Conservation (phyloP, 2,329 filamentous ascomycete genomes). For the Conoideocrella luteorostrata region DNA sequence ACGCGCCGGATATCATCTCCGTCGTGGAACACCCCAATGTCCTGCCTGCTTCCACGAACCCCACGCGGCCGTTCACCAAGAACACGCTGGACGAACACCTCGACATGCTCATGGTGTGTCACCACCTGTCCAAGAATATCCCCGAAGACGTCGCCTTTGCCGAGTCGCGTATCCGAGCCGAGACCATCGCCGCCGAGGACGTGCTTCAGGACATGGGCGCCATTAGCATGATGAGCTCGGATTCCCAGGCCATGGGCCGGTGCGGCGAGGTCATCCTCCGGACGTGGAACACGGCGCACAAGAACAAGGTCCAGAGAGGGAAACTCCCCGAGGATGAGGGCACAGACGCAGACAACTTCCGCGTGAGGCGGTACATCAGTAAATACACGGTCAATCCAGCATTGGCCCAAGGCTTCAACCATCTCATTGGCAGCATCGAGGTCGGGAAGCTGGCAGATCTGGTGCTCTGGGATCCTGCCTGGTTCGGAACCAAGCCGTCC, state of each 20-base stretch:
- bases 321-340: constrained; percentile 68
- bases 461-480: constrained; percentile 76
- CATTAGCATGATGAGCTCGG: constrained; percentile 95
- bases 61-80: constrained; percentile 79
- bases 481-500: constrained; percentile 81
- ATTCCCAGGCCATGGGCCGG: constrained; percentile 94
- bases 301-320: constrained; percentile 87
- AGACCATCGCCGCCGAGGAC: constrained; percentile 95
- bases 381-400: constrained; percentile 97
- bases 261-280: constrained; percentile 89
- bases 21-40: constrained; percentile 88
- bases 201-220: constrained; percentile 91
- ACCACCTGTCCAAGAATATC: constrained; percentile 87
- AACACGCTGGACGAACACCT: constrained; percentile 96
- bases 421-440: constrained; percentile 81
- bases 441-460: constrained; percentile 86
- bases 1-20: constrained; percentile 92
- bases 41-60: constrained; percentile 85
- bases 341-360: constrained; percentile 78
- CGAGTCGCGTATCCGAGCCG: constrained; percentile 86
- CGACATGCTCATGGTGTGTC: constrained; percentile 98
- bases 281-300: constrained; percentile 96
- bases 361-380: constrained; percentile 86
- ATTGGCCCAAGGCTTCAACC: constrained; percentile 81
- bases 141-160: constrained; percentile 95